phyloP scores from a whole-genome alignment of 108 stramenopile species.

The Seminavis robusta region DNA sequence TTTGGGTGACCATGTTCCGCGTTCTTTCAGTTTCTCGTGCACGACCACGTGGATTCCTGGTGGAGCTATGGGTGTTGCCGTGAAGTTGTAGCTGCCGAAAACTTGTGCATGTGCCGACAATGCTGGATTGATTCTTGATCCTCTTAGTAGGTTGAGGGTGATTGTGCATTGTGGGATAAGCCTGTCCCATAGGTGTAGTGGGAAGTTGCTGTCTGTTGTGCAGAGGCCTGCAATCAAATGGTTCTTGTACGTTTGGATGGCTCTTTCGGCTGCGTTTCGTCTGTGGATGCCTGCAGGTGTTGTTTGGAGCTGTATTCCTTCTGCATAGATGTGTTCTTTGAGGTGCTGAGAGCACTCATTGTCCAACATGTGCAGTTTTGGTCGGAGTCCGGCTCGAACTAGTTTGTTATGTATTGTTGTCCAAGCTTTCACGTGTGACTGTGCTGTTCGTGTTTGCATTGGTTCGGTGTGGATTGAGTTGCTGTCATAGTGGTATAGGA shows the following conservation, averaged over 20 bases:
- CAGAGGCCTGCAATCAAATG: constrained; percentile 43
- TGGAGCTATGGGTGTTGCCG: constrained; percentile 40
- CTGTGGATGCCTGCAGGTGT: constrained; percentile 29
- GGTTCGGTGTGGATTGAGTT: constrained; percentile 31
- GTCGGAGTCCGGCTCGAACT: not conserved
- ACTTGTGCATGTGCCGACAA: constrained; percentile 9
- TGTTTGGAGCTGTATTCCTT: constrained; percentile 27
- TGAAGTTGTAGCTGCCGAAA: constrained; percentile 30
- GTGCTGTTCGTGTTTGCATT: constrained; percentile 1
- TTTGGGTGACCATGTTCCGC: constrained; percentile 17
- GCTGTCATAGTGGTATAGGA: constrained; percentile 34
- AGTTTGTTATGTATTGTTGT: constrained; percentile 5
- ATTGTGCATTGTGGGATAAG: constrained; percentile 34
- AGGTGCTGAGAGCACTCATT: constrained; percentile 17
- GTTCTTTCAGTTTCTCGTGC: constrained; percentile 10
- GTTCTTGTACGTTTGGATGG: constrained; percentile 44
- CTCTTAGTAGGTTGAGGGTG: constrained; percentile 37
- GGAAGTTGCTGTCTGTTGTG: constrained; percentile 26
- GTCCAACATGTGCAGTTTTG: constrained; percentile 12
- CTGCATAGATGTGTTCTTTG: constrained; percentile 3
- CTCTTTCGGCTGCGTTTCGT: constrained; percentile 45
- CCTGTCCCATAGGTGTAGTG: constrained; percentile 19
- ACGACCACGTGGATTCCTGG: constrained; percentile 30
- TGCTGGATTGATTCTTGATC: constrained; percentile 11
- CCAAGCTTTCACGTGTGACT: not conserved